Percentiles rank a stretch among this genome's conserved stretches.
phyloP scores from a whole-genome alignment of 2,329 filamentous ascomycete genomes.

The Hymenotorrendiella dingleyae region DNA sequence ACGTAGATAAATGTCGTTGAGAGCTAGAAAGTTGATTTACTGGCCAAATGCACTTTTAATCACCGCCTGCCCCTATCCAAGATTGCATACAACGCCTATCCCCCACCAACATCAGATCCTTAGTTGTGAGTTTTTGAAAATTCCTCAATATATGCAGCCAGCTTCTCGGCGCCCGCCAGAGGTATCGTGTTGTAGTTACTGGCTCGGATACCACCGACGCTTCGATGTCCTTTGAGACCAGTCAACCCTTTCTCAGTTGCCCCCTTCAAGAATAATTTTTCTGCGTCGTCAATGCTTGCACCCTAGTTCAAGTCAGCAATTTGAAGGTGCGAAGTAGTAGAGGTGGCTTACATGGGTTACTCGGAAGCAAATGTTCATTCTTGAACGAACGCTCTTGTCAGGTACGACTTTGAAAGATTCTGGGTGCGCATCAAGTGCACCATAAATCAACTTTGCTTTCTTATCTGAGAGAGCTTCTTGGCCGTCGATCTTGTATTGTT shows the following conservation, averaged over 20 bases:
- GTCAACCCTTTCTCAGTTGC: constrained; percentile 63
- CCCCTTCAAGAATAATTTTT: constrained; percentile 74
- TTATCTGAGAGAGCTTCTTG: constrained; percentile 68
- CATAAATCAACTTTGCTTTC: constrained; percentile 75
- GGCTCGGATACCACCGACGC: constrained; percentile 77
- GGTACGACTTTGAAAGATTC: constrained; percentile 75
- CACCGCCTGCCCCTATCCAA: no score
- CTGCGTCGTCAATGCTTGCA: constrained; percentile 59
- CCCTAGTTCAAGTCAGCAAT: constrained; percentile 9
- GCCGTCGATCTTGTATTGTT: constrained; percentile 64
- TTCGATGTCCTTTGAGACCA: constrained; percentile 84
- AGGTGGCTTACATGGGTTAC: constrained; percentile 42
- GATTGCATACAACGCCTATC: no score
- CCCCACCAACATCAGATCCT: no score
- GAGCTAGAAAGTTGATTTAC: no score
- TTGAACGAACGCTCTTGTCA: constrained; percentile 66
- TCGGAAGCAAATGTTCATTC: constrained; percentile 95
- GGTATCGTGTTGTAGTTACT: constrained; percentile 87
- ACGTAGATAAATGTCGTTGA: no score
- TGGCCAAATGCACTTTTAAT: no score
- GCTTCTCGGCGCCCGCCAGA: constrained; percentile 58
- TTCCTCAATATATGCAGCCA: constrained; percentile 54
- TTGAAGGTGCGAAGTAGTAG: neutral
- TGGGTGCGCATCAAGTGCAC: constrained; percentile 65
- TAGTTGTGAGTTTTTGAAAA: constrained; percentile 37